phyloP scores from a whole-genome alignment of 2,329 filamentous ascomycete species.

The Rhytidhysteron rufulum region DNA sequence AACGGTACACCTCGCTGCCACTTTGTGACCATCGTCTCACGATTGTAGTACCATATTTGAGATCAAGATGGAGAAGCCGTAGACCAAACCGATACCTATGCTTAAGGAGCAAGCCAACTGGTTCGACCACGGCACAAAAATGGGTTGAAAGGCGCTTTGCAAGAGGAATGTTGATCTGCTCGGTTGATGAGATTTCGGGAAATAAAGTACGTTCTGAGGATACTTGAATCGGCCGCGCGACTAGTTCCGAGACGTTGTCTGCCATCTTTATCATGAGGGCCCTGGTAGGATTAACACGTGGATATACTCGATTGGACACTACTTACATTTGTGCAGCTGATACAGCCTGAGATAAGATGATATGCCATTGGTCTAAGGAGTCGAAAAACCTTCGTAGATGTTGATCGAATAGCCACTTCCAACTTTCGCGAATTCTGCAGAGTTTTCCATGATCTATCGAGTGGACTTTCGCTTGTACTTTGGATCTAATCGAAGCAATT shows the following conservation, averaged over 20 bases:
- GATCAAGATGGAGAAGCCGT: neutral
- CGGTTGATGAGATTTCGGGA: neutral
- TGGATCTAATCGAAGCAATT: neutral
- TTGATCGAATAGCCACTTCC: constrained; percentile 9
- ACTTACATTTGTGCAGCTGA: constrained; percentile 4
- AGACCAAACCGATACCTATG: neutral
- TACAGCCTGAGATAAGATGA: constrained; percentile 4
- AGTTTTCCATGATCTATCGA: neutral
- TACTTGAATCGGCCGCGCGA: no score
- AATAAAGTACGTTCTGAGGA: neutral
- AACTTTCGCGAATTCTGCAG: constrained; percentile 2
- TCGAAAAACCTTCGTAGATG: constrained; percentile 8
- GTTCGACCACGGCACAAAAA: neutral
- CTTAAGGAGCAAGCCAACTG: neutral
- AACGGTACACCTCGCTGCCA: neutral
- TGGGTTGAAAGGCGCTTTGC: neutral
- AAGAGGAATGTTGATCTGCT: neutral
- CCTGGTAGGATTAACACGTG: neutral
- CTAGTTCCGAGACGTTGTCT: neutral
- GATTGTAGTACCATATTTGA: neutral
- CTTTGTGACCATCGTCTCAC: constrained; percentile 1
- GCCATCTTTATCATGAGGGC: neutral
- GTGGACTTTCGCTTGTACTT: neutral
- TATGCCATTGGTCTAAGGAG: constrained; percentile 8
- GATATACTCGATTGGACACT: neutral